Base-by-base conservation (phyloP, 768 basidiomycete species). In the Mycena epipterygia region DNA sequence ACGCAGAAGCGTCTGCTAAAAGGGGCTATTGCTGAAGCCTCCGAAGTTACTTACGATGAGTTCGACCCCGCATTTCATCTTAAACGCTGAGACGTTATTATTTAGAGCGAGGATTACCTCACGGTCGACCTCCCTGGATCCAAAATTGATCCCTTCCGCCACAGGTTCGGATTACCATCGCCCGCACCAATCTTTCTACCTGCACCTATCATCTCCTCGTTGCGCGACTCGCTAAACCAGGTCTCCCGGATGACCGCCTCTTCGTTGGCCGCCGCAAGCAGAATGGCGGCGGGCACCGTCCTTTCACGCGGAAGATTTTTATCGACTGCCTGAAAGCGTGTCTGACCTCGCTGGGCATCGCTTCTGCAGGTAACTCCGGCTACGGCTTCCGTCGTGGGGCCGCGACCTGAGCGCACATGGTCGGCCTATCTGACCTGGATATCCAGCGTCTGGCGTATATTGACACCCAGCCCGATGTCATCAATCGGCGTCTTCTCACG, bases 51-150 rank as follows among this genome's bases (percentile, higher is more conserved):
- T 21, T 46, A 60, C 32, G 59, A 60, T 14, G 59, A 32, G 3
- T 60, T 60, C 8, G 59, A 60, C 21, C 59, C 59, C n/a, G 59
- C 59, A 4, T 60, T 60, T 8, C 11, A 46, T 21, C n/a, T 60
- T 2, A 60, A 60, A 60, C 59, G 44, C 59, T 44, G 59, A 60
- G 59, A 60, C 44, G 59, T 60, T 33, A 46, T 60, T 17, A 60
- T 60, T 1, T 44, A 60, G 8, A 33, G 30, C 35, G 14, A 17
- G 1, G 48, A 52, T 8, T 52, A 63, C 37, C 61, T 63, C 48
- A 63, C 61, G 0, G 48, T 63, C 23, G 48, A 63, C 61, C 61
- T 63, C 12, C 61, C 61, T 4, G 60, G 32, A n/a, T 62, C 57
- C 41, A 59, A 59, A 44, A 59, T 41, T 19, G 57, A 59, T 16